Evolutionary conservation across 139 green algal species (phyloP), one percentile per base, ranked within the genome.

Genomic region (Picochlorum sp.): DNA sequence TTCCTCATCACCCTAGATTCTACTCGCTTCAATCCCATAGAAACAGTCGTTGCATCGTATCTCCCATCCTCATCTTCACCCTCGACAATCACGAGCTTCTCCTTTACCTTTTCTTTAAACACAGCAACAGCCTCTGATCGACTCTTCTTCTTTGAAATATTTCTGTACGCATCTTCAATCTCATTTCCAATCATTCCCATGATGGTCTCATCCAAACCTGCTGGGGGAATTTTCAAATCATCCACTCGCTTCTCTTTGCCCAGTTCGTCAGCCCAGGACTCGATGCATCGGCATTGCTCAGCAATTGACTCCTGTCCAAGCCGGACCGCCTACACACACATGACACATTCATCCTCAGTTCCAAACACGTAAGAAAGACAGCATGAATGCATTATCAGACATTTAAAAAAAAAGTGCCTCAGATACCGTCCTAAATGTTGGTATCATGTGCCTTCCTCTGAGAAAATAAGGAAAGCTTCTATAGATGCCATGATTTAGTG

Each of bases 211-310:
- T 85, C 54, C 54, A 95, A 67, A 0, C 76, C 82, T 10, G 71
- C 65, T 2, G 82, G 74, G 24, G 82, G 69, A 45, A 78, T 46
- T 38, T 83, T 32, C 24, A 87, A 59, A 32, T 63, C 45, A 13
- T 82, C 72, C 4, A 58, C 56, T 3, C 65, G 72, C 75, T 96
- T 96, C 57, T 69, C 58, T 69, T 87, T 86, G n/a, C 84, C 89
- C 18, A 95, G 78, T 37, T 64, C 34, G 1, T 26, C 51, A 1
- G 80, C 85, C 87, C 89, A 95, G 6, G 13, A 74, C 24, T 87
- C 74, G 14, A 97, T 81, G 24, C 81, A 69, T 1, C 23, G 20
- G 62, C 85, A 95, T 57, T 90, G 83, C 6, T 57, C 24, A 0
- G 70, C 37, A 44, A 97, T 81, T 2, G 87, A 86, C 14, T 64